Base-by-base conservation (phyloP, 371 early-diverging fungal species). In the Choanephora cucurbitarum region DNA sequence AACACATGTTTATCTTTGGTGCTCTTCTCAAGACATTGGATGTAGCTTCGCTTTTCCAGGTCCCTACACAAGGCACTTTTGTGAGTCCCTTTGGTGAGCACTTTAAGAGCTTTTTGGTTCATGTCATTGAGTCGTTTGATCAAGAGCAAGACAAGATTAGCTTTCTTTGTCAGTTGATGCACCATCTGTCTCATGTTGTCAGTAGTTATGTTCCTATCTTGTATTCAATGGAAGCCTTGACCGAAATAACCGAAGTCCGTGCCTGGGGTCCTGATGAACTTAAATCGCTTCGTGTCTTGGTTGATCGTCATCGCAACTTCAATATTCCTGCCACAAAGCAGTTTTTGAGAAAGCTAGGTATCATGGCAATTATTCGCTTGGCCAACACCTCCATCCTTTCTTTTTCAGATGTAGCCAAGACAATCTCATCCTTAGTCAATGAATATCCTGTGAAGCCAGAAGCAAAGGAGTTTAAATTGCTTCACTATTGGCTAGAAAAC, bases 21-120 rank as follows among this genome's bases (percentile, higher is more conserved):
- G 67, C 75, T 0, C 56, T 78, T 0, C 61, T 74, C 11, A 72
- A 67, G 32, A 61, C 65, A 5, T 47, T 78, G 3, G 78, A 78
- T 51, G 39, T 43, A 3, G 65, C 75, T 22, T 24, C 50, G 21
- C 43, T 78, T n/a, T 78, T 69, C 24, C 48, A 60, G 8, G 78
- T 78, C 1, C 69, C 69, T 14, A 72, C 71, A 0, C 75, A 69
- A 41, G 78, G 78, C 4, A 63, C 73, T 0, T 46, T 78, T 21
- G 69, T 78, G 15, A 78, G 78, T 42, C 75, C 78, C 0, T 74
- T 74, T 67, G 78, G 73, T 28, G 78, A 78, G 41, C 64, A 70
- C 33, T 57, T 72, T 5, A 62, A 67, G 22, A 17, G 19, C 0
- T 78, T 78, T 19, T 65, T 73, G 39, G n/a, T 39, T 2, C 3